phyloP scores from a whole-genome alignment of 1,284 basidiomycete species.

The Ustilago xerochloae region DNA sequence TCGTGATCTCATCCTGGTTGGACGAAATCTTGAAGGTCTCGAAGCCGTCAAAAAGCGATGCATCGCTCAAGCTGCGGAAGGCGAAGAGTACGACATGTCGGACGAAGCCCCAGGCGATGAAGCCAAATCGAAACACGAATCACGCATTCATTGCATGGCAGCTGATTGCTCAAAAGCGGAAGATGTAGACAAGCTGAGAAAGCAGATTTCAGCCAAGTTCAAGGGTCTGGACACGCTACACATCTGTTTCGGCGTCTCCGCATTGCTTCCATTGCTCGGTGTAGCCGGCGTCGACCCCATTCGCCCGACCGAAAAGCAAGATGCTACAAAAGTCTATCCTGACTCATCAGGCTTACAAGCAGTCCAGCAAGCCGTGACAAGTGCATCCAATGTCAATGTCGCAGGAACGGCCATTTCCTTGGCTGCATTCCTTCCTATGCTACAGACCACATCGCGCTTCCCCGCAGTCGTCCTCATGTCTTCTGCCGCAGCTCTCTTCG shows the following conservation, averaged over 20 bases:
- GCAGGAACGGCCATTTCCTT: conserved; percentile 71
- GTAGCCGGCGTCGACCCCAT: conserved; percentile 75
- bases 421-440: conserved; percentile 75
- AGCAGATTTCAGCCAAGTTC: conserved; percentile 74
- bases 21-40: conserved; percentile 75
- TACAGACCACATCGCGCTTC: conserved; percentile 76
- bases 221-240: conserved; percentile 84
- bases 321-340: conserved; percentile 73
- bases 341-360: conserved; percentile 66
- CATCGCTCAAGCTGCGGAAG: conserved; percentile 29
- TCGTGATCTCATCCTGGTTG: conserved; percentile 78
- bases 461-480: conserved; percentile 85
- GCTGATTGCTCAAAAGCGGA: conserved; percentile 78
- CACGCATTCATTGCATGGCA: conserved; percentile 59
- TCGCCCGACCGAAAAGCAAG: conserved; percentile 46
- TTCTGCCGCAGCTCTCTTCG: conserved; percentile 81
- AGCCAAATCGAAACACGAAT: conserved; percentile 53
- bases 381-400: conserved; percentile 69
- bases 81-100: conserved; percentile 57
- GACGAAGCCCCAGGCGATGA: conserved; percentile 49
- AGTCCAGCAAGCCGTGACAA: conserved; percentile 68
- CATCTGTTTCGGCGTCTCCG: conserved; percentile 86
- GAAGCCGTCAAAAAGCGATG: conserved; percentile 77
- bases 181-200: conserved; percentile 77
- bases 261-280: conserved; percentile 80